Percentiles rank a stretch among this genome's conserved stretches.
These are phyloP conservation scores for Sutorius australiensis DNA, from an alignment of 768 basidiomycete species.

Conservation along the genomic window DNA sequence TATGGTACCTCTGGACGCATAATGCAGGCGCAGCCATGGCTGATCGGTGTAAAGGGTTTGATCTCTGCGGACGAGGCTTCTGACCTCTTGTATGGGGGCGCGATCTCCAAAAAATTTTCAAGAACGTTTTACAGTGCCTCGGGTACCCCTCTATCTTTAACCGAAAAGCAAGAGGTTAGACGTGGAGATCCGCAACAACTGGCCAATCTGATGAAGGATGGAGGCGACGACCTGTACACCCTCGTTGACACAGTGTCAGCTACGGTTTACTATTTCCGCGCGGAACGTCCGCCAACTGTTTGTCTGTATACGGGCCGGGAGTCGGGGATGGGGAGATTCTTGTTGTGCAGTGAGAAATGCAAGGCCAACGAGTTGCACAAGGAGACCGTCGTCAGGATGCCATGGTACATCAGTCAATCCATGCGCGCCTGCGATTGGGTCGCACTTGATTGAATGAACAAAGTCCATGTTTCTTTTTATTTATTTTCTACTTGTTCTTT, in stretches of 20 bases:
- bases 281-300: slow-evolving; percentile 20
- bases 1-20: slow-evolving; percentile 20
- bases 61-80: slow-evolving; percentile 23
- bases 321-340: slow-evolving; percentile 20
- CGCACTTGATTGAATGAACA: slow-evolving; percentile 10
- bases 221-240: slow-evolving; percentile 17
- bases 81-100: slow-evolving; percentile 10
- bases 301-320: slow-evolving; percentile 21
- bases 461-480: too few relatives aligned
- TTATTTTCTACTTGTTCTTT: background rate
- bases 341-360: slow-evolving; percentile 22
- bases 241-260: slow-evolving; percentile 23
- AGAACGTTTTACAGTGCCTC: slow-evolving; percentile 17
- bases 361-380: slow-evolving; percentile 20
- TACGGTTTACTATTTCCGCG: slow-evolving; percentile 25
- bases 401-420: slow-evolving; percentile 12
- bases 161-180: slow-evolving; percentile 11
- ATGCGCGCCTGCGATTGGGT: slow-evolving; percentile 26
- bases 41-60: slow-evolving; percentile 24
- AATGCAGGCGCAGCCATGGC: slow-evolving; percentile 18
- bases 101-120: slow-evolving; percentile 1
- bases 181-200: slow-evolving; percentile 15
- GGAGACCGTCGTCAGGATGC: slow-evolving; percentile 25
- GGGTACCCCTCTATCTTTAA: slow-evolving; percentile 13
- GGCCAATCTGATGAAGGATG: background rate